phyloP scores from a whole-genome alignment of 23 red algal species.

The Pyropia yezoensis region DNA sequence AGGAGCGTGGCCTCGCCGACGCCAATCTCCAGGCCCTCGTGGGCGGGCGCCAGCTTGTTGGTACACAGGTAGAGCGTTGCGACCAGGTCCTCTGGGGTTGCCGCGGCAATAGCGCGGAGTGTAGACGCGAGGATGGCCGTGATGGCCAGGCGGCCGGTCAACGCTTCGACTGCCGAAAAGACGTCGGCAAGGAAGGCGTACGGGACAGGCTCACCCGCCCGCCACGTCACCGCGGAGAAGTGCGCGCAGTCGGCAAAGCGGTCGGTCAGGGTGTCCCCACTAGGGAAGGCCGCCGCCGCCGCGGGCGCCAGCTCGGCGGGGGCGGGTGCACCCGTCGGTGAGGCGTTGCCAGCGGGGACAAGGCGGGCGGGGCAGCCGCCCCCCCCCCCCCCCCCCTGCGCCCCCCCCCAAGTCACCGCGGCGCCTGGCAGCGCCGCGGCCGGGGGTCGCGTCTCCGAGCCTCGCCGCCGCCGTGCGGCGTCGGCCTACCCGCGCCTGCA shows the following conservation, averaged over 20 bases:
- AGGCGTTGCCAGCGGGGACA: too few species aligned
- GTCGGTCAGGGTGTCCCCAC: too few species aligned
- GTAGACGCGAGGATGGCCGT: constrained; percentile 51
- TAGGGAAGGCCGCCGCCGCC: too few species aligned
- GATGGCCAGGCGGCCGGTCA: constrained; percentile 66
- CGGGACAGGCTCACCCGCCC: constrained; percentile 35
- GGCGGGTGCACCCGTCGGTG: too few species aligned
- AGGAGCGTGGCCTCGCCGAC: constrained; percentile 81
- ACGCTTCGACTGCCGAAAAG: constrained; percentile 55
- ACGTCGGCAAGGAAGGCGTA: constrained; percentile 75
- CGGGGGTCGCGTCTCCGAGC: too few species aligned
- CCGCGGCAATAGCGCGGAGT: constrained; percentile 44
- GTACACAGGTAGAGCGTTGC: constrained; percentile 73
- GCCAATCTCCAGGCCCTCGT: constrained; percentile 87
- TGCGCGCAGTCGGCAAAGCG: background rate
- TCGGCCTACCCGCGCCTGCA: too few species aligned
- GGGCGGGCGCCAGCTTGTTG: constrained; percentile 76
- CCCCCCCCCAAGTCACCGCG: too few species aligned
- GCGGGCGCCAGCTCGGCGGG: too few species aligned
- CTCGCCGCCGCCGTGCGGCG: too few species aligned
- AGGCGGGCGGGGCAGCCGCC: too few species aligned
- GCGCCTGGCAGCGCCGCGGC: too few species aligned
- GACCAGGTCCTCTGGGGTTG: constrained; percentile 73
- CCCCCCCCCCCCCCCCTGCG: too few species aligned
- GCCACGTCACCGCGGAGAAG: constrained; percentile 21